Conservation (phyloP, 805 yeast species). For the Zygosaccharomyces bisporus region DNA sequence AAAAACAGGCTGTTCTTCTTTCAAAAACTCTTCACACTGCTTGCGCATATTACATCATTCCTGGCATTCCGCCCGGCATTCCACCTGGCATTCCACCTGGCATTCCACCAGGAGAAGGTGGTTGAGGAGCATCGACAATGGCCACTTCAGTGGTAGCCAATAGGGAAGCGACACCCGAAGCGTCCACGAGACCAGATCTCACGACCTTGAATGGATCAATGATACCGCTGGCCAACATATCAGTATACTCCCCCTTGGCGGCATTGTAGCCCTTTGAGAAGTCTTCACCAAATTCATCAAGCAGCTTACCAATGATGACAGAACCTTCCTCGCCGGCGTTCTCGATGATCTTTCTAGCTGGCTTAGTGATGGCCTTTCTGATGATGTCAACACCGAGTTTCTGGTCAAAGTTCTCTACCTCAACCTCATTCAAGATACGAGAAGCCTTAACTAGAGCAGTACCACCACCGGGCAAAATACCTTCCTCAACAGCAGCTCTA, state of each 20-base stretch:
- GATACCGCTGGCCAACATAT: constrained; percentile 95
- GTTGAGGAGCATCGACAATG: constrained; percentile 91
- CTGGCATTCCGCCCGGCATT: constrained; percentile 60
- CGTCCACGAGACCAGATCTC: constrained; percentile 91
- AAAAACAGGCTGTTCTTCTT: not conserved
- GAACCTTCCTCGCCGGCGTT: constrained; percentile 98
- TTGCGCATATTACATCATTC: constrained; percentile 39
- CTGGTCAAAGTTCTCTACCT: constrained; percentile 89
- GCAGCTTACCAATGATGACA: constrained; percentile 87
- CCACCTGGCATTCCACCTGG: constrained; percentile 47
- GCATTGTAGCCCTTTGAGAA: constrained; percentile 92
- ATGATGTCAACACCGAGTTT: constrained; percentile 93
- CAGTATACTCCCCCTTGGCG: constrained; percentile 87
- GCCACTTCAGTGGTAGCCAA: constrained; percentile 99
- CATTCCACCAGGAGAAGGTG: constrained; percentile 56
- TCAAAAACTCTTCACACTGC: not conserved
- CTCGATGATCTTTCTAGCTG: constrained; percentile 92
- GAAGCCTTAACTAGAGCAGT: constrained; percentile 95
- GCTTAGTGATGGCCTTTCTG: constrained; percentile 87
- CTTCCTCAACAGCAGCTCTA: constrained; percentile 98
- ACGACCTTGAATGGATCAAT: constrained; percentile 98
- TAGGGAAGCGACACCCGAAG: constrained; percentile 95
- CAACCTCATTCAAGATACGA: constrained; percentile 61
- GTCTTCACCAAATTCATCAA: constrained; percentile 50
- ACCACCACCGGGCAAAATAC: constrained; percentile 99